A percentile compares a stretch with the other conserved stretches of the same genome.
These are phyloP conservation scores for Xylaria telfairii DNA, from an alignment of 495 filamentous ascomycete species.

Conservation along the genomic window DNA sequence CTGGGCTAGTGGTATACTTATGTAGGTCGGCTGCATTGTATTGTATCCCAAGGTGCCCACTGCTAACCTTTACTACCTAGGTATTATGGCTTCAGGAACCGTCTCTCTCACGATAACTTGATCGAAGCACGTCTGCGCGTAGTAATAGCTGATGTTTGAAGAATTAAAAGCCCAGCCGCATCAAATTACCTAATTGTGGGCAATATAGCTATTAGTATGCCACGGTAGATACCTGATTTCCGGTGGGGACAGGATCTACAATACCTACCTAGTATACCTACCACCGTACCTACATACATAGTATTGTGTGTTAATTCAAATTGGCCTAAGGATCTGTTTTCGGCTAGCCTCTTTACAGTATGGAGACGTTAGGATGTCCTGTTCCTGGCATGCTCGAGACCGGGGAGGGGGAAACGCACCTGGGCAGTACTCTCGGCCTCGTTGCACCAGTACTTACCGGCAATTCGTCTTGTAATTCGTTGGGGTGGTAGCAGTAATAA, in stretches of 20 bases:
- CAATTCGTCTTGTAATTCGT: background rate
- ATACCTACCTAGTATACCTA: too few species aligned
- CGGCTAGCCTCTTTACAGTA: background rate
- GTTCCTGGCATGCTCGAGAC: background rate
- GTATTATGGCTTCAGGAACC: background rate
- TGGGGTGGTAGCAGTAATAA: background rate
- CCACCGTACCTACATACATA: too few species aligned
- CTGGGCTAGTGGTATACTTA: too few species aligned
- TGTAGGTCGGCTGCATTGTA: background rate
- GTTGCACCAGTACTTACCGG: background rate
- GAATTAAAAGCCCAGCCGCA: background rate
- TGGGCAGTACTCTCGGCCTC: background rate
- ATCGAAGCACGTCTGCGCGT: background rate
- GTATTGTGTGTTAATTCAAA: background rate
- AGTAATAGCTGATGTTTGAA: background rate
- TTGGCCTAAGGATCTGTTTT: background rate
- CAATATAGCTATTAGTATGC: background rate
- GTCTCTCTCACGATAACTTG: too few species aligned
- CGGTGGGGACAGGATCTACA: conserved; percentile 16
- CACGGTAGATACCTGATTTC: background rate
- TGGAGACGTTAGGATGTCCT: conserved; percentile 3
- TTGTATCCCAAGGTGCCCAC: background rate
- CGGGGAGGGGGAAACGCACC: too few species aligned
- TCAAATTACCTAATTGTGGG: background rate
- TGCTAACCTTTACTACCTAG: background rate